A percentile compares a stretch with the other conserved stretches of the same genome.
Conservation (phyloP, 805 yeast species). For the Candida pseudofarinosa region DNA sequence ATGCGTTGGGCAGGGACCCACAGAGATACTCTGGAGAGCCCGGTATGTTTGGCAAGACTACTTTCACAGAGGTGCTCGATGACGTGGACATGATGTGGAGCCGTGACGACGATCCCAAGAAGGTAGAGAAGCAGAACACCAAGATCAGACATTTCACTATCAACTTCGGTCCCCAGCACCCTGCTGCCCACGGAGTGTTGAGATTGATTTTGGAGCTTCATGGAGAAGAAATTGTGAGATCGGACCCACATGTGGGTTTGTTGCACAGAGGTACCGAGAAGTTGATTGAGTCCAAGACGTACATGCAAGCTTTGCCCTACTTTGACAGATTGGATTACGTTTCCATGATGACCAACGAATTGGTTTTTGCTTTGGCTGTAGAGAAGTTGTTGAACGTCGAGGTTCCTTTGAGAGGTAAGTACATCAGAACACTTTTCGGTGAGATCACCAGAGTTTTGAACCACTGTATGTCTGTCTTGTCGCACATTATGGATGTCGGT, state of each 20-base stretch:
- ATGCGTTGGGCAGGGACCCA: conserved; percentile 36
- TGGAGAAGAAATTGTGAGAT: conserved; percentile 83
- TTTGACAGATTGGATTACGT: conserved; percentile 85
- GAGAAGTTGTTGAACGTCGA: conserved; percentile 82
- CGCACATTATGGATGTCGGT: conserved; percentile 94
- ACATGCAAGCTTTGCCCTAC: conserved; percentile 84
- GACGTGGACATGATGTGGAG: conserved; percentile 45
- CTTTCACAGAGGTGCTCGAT: conserved; percentile 42
- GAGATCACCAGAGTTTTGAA: conserved; percentile 81
- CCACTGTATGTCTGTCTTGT: conserved; percentile 80
- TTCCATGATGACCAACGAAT: conserved; percentile 87
- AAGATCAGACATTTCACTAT: conserved; percentile 83
- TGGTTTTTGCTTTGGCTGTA: conserved; percentile 76
- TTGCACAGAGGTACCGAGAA: conserved; percentile 88
- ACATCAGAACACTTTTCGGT: conserved; percentile 80
- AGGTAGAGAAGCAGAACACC: conserved; percentile 40
- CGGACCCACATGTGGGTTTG: conserved; percentile 87
- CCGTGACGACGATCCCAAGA: conserved; percentile 39
- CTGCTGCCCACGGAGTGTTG: conserved; percentile 92
- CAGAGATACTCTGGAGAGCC: conserved; percentile 30
- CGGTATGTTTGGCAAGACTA: conserved; percentile 37
- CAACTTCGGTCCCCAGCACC: conserved; percentile 92
- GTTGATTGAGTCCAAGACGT: conserved; percentile 80
- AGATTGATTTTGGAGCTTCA: conserved; percentile 80
- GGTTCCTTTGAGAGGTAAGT: conserved; percentile 80